A percentile compares a stretch with the other conserved stretches of the same genome.
Evolutionary conservation across 495 filamentous ascomycete genomes (phyloP).

Genomic region (Neurospora sp.): DNA sequence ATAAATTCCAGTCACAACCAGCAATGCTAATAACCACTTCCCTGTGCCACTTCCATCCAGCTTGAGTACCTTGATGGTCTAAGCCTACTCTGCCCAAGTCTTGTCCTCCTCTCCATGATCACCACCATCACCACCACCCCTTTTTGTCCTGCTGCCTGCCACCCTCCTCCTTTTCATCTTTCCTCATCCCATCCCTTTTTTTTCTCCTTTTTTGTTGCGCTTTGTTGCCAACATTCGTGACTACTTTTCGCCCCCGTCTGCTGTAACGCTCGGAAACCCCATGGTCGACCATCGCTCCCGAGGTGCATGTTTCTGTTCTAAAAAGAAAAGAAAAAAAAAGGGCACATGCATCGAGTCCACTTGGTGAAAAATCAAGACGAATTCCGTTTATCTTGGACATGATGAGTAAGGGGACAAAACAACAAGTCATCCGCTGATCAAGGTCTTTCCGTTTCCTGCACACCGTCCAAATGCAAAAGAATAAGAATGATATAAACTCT

Average conservation of each 20-base stretch:
- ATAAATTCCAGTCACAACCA: neutral
- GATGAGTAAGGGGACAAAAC: neutral
- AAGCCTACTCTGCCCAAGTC: neutral
- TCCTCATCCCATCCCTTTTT: neutral
- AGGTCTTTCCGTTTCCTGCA: neutral
- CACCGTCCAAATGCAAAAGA: neutral
- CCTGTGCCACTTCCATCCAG: neutral
- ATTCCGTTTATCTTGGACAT: neutral
- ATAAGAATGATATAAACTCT: neutral
- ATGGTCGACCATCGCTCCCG: neutral
- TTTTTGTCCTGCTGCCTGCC: neutral
- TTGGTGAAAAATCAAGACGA: neutral
- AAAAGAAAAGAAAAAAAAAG: neutral
- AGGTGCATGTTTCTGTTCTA: neutral
- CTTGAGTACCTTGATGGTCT: neutral
- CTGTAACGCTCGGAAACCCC: neutral
- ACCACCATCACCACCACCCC: neutral
- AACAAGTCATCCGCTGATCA: neutral
- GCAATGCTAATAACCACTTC: neutral
- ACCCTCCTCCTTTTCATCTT: neutral
- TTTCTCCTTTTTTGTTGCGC: neutral
- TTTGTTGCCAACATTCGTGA: neutral
- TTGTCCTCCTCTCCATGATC: neutral
- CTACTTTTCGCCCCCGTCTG: neutral
- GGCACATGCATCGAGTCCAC: neutral